phyloP scores from a whole-genome alignment of 768 basidiomycete species.

The Phlebiopsis flavidoalba region DNA sequence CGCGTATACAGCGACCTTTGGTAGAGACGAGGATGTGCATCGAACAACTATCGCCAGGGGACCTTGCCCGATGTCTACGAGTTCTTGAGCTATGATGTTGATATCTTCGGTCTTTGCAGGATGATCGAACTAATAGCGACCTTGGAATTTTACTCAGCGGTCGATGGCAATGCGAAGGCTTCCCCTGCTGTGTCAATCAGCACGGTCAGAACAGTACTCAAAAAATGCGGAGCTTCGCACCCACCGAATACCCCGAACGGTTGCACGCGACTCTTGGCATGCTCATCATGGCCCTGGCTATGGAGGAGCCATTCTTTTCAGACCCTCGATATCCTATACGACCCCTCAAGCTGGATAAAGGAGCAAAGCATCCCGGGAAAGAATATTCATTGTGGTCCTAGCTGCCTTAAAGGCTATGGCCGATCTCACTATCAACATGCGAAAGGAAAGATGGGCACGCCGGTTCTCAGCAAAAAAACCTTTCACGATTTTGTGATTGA shows the following conservation, averaged over 20 bases:
- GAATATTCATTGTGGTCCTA: background rate
- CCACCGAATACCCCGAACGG: too few relatives aligned
- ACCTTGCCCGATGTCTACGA: background rate
- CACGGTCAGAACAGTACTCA: too few relatives aligned
- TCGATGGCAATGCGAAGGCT: background rate
- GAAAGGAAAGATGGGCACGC: background rate
- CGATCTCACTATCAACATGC: background rate
- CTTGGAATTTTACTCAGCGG: background rate
- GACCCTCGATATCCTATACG: background rate
- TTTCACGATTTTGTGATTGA: too few relatives aligned
- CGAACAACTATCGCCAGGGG: background rate
- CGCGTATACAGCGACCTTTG: background rate
- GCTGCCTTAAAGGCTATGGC: background rate
- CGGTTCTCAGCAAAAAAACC: too few relatives aligned
- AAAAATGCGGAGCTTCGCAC: too few relatives aligned
- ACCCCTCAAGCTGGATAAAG: background rate
- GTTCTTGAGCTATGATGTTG: background rate
- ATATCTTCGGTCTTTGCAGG: background rate
- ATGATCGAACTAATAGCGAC: background rate
- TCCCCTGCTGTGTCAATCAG: too few relatives aligned
- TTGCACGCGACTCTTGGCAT: background rate
- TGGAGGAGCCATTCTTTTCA: background rate
- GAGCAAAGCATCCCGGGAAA: background rate
- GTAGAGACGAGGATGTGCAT: background rate
- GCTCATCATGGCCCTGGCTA: background rate